Base-by-base conservation (phyloP, 352 stramenopile genomes). In the Phytophthora citrophthora region DNA sequence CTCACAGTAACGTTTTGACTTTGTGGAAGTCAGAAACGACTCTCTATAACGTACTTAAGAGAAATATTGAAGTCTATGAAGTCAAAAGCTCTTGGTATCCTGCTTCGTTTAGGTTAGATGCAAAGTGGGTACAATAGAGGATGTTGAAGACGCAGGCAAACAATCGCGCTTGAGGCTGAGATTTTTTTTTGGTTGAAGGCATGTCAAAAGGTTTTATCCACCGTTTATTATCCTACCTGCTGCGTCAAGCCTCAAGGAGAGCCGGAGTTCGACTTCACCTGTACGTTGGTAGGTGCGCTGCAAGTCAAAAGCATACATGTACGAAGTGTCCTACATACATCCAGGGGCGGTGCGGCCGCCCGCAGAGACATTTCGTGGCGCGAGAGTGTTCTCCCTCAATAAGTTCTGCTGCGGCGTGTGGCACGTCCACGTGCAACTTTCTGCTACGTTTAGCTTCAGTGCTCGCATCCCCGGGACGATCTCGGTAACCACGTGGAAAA, bases 81-180 rank as follows among this genome's bases (percentile, higher is more conserved):
- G 18, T 16, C 18, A 13, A 26, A 11, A 27, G 8, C 3, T 4
- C 13, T 1, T 6, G 16, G 47, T 60, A 66, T 38, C 59, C 12
- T 51, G 20, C 27, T 62, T 32, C 52, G 60, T 7, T 62, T 56
- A 63, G 40, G 52, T 68, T 29, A 13, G 8, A 13, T 5, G 5
- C 1, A 32, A 62, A 63, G 34, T 57, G 60, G 60, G 36, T 63
- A 52, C 52, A 44, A 27, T 68, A 9, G 43, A n/a, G 26, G 54
- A 67, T 10, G 43, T 62, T 68, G 59, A 68, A 68, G 60, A 38
- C 31, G 9, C 50, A 43, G 47, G 56, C 56, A 58, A 59, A n/a
- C n/a, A n/a, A 64, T 64, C 55, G 32, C 23, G 5, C 29, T 29
- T 20, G 49, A 45, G 49, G 31, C 48, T 54, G 48, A 54, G 46